Evolutionary conservation across 2,329 filamentous ascomycete genomes (phyloP), one percentile per base, ranked within the genome.

Genomic region (Claviceps pusilla): DNA sequence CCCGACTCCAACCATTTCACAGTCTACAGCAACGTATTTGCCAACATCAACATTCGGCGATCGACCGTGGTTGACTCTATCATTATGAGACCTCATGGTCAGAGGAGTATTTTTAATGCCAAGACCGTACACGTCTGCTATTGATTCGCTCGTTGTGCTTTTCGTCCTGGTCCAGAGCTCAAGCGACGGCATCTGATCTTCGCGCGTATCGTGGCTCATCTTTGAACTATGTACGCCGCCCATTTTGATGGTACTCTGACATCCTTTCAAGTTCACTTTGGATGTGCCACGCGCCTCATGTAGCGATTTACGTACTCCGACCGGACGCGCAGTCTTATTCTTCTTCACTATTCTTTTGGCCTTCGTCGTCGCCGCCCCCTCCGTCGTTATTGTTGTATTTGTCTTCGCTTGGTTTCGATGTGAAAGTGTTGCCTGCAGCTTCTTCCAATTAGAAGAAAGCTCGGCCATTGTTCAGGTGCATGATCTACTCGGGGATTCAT

Each of bases 1-100:
- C 0, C 86, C 87, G 12, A 94, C 81, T 50, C 91, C 93, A 31
- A 98, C 93, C 93, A 98, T 98, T 71, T 98, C 93, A 69, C 93
- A 98, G 72, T 98, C 93, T 49, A 98, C 80, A 24, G 87, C 86
- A 46, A 98, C 73, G 67, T 95, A 98, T 75, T 93, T 95, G 52
- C 91, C 93, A 24, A 90, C 73, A 53, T 89, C 80, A 41, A 85
- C 71, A 6, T 76, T 79, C 29, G 73, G 68, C 1, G 79, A 76
- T 3, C 82, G 71, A 0, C 85, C 85, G 48, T 80, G 77, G 63
- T 88, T 87, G 57, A 83, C 71, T 48, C 74, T 76, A 51, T 76
- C 75, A 43, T 76, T 68, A 29, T 66, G 67, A 11, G 73, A 67
- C 16, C 69, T 67, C 33, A 80, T 69, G 57, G 76, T 68, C 60